A percentile compares a stretch with the other conserved stretches of the same genome.
Conservation (phyloP, 257 asterid genomes). For the Scutellaria minor region DNA sequence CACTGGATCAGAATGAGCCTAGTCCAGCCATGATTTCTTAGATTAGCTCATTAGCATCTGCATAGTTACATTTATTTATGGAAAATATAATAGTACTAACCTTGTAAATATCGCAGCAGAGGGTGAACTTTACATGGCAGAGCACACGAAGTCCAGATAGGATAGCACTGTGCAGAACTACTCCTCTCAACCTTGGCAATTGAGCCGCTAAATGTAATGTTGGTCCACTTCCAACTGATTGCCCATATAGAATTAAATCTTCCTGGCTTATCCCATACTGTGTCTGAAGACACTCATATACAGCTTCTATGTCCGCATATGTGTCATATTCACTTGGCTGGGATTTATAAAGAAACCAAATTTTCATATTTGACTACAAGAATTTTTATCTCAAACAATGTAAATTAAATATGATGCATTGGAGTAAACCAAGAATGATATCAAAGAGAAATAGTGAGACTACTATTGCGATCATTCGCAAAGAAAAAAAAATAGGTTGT, state of each 20-base stretch:
- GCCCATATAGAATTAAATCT: conserved; percentile 88
- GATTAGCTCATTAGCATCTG: neutral
- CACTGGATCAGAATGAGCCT: neutral
- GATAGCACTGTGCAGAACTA: conserved; percentile 96
- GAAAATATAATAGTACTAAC: conserved; percentile 41
- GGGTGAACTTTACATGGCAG: conserved; percentile 84
- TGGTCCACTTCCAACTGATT: conserved; percentile 99
- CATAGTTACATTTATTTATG: neutral
- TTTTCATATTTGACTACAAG: neutral
- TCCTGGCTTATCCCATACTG: conserved; percentile 96
- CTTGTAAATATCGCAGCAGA: conserved; percentile 95
- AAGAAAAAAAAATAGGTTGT: too few relatives aligned
- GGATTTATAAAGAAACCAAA: conserved; percentile 27
- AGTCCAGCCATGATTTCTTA: neutral
- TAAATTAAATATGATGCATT: conserved; percentile 1
- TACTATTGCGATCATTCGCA: conserved; percentile 16
- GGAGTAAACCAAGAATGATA: neutral
- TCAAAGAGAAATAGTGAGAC: neutral
- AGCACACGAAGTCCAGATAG: conserved; percentile 99
- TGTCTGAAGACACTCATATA: conserved; percentile 87
- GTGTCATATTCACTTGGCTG: conserved; percentile 97
- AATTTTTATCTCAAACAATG: neutral
- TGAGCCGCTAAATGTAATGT: conserved; percentile 93
- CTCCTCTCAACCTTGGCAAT: conserved; percentile 94
- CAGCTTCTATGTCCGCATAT: conserved; percentile 97